Evolutionary conservation across 331 rosid genomes (phyloP), one percentile per base, ranked within the genome.

Genomic region (Quercus lobata): DNA sequence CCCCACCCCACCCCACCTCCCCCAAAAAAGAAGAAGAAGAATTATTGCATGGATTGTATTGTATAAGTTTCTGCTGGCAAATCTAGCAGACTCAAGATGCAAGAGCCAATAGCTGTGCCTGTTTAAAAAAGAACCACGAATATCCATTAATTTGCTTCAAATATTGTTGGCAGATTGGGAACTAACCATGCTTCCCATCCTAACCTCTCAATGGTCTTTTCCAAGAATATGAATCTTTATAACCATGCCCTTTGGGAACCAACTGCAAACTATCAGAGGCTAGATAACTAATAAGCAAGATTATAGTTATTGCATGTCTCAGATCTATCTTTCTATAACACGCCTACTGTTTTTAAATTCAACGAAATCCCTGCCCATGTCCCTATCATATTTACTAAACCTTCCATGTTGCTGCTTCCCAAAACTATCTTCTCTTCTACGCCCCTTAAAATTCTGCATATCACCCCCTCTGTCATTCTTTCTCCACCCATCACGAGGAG

Each of bases 331-430:
- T 85, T 91, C 93, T 73, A 95, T 88, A 57, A 91, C 93, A 14
- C 97, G 94, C 80, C 94, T 83, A 44, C 93, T 89, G 85, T 95
- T 95, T 87, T 46, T 87, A 66, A 86, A 95, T 22, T 82, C 89
- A 24, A 83, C 88, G 72, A 17, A 72, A 69, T 79, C 91, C 49
- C 74, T 81, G 69, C 84, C 89, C 78, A 4, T 49, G 76, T 78
- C 90, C 83, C 69, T 65, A 56, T 84, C 74, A 71, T 84, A 55
- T 71, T 75, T 87, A 72, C 80, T 71, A 49, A 52, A 62, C 56
- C 74, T 79, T 72, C 82, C 85, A 21, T 71, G 73, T 57, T 72
- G 88, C 49, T 80, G 86, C 82, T 73, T 88, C 18, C 74, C 87
- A 74, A 71, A 87, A 60, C 76, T 32, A 66, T 18, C 78, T 78